These are phyloP conservation scores for Camelina hispida DNA, from an alignment of 345 rosid genomes.

Conservation along the genomic window DNA sequence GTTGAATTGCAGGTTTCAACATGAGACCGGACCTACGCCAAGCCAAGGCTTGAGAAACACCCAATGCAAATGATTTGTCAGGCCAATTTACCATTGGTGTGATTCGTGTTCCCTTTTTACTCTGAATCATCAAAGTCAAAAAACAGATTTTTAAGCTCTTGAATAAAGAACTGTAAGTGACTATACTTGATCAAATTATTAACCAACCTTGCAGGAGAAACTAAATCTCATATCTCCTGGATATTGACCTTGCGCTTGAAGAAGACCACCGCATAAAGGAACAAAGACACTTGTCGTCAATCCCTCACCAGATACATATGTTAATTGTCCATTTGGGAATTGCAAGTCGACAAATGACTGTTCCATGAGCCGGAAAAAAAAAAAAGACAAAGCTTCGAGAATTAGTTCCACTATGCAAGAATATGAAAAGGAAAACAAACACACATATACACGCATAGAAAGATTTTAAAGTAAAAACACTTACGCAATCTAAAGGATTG, in stretches of 20 bases:
- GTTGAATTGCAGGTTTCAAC: constrained; percentile 80
- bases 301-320: constrained; percentile 93
- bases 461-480: constrained; percentile 29
- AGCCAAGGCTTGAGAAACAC: constrained; percentile 81
- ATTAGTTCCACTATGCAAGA: constrained; percentile 18
- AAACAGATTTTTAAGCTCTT: constrained; percentile 8
- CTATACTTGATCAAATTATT: background rate
- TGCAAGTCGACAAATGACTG: constrained; percentile 96
- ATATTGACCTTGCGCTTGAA: constrained; percentile 97
- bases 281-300: constrained; percentile 86
- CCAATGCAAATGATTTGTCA: constrained; percentile 77
- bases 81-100: constrained; percentile 94
- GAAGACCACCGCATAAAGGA: constrained; percentile 87
- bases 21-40: constrained; percentile 95
- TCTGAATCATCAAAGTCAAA: constrained; percentile 53
- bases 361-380: background rate
- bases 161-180: background rate
- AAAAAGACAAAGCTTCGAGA: background rate
- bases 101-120: constrained; percentile 84
- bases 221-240: constrained; percentile 98
- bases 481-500: constrained; percentile 91
- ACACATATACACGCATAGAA: background rate
- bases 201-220: constrained; percentile 79
- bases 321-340: constrained; percentile 91
- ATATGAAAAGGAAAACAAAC: constrained; percentile 12